Percentiles rank a stretch among this genome's conserved stretches.
phyloP scores from a whole-genome alignment of 768 basidiomycete genomes.

The Paxillus ammoniavirescens region DNA sequence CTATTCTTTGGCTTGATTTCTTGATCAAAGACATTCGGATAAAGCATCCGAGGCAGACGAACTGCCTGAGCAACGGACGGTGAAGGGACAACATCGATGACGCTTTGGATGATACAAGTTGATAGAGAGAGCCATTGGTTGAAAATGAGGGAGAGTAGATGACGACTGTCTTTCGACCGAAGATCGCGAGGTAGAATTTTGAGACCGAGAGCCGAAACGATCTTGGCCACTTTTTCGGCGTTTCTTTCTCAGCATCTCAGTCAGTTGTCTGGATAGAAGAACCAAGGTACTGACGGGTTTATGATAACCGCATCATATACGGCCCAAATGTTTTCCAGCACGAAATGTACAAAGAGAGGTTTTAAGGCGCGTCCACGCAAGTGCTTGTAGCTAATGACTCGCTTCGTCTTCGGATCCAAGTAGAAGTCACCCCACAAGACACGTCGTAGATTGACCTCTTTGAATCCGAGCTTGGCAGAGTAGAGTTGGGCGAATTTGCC shows the following conservation, averaged over 20 bases:
- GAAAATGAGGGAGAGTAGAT: slow-evolving; percentile 83
- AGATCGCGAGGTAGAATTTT: slow-evolving; percentile 88
- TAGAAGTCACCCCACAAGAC: slow-evolving; percentile 98
- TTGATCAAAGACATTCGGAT: slow-evolving; percentile 69
- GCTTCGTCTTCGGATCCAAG: slow-evolving; percentile 93
- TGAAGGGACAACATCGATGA: slow-evolving; percentile 92
- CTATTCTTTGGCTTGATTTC: slow-evolving; percentile 66
- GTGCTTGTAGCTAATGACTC: slow-evolving; percentile 88
- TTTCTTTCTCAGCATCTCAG: slow-evolving; percentile 53
- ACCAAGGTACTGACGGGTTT: slow-evolving; percentile 70
- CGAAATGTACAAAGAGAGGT: slow-evolving; percentile 95
- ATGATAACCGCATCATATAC: slow-evolving; percentile 88
- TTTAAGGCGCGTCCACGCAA: slow-evolving; percentile 84
- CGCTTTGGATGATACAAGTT: slow-evolving; percentile 85
- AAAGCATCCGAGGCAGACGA: slow-evolving; percentile 88
- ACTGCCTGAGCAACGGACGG: slow-evolving; percentile 78
- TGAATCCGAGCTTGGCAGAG: slow-evolving; percentile 85
- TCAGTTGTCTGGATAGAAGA: background rate
- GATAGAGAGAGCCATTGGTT: slow-evolving; percentile 96
- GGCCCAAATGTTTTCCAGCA: slow-evolving; percentile 96
- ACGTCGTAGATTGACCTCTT: slow-evolving; percentile 78
- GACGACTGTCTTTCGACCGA: slow-evolving; percentile 85
- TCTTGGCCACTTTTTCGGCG: slow-evolving; percentile 84
- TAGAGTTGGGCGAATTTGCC: slow-evolving; percentile 93
- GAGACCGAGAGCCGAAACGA: slow-evolving; percentile 76